Evolutionary conservation across 2,329 filamentous ascomycete species (phyloP), one percentile per base, ranked within the genome.

Genomic region (Thermothelomyces thermophilus): DNA sequence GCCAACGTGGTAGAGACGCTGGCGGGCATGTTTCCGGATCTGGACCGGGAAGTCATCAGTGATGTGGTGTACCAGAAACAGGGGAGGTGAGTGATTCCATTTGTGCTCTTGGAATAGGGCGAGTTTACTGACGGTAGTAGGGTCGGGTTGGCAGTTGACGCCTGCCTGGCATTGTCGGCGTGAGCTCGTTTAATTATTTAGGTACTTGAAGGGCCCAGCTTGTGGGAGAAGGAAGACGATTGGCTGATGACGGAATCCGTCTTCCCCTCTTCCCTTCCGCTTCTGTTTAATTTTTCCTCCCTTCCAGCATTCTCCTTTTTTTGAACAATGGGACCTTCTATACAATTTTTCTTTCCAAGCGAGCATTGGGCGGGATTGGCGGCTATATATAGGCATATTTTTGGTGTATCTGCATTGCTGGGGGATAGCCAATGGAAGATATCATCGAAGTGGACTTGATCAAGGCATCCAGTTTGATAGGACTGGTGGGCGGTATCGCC

Each of bases 31-130:
- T 98, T 98, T 66, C 93, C 93, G 1, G 90, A 94, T 63, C 73
- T 98, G 44, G 93, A 98, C 66, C 82, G 83, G 62, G 94, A 98
- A 42, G 79, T 98, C 33, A 97, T 98, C 64, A 90, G 90, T 62
- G 93, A 98, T 70, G 93, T 98, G 35, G 93, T 98, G 22, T 83
- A 91, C 66, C 82, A 94, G 72, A 96, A 98, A 70, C 85, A 96
- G 68, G 94, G 93, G 64, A 82, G 88, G 89, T 91, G 68, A 72
- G 86, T 42, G 7, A 17, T 13, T 22, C 70, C 81, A 76, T 48
- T 19, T 17, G 39, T 48, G 10, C 22, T 10, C 9, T 9, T 1
- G 14, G 16, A 2, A 17, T 31, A 6, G 2, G 9, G 43, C 5
- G 24, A 41, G 41, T 47, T 31, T 19, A 42, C 48, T 16, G 19